Base-by-base conservation (phyloP, 2,329 filamentous ascomycete species). In the Karstenula rhodostoma region DNA sequence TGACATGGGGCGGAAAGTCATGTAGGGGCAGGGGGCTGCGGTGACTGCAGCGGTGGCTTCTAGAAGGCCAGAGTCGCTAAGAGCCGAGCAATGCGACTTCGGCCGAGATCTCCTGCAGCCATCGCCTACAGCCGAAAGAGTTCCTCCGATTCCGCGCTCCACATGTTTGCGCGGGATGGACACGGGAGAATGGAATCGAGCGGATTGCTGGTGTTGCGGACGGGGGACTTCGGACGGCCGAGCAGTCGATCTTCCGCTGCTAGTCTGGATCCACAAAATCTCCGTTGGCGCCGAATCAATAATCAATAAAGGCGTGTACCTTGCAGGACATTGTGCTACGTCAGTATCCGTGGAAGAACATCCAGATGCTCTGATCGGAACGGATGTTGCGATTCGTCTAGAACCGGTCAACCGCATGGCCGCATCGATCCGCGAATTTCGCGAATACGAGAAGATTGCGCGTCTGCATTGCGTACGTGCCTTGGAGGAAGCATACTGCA, bases 391-490 rank as follows among this genome's bases (percentile, higher is more conserved):
- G 17, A 40, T 17, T 35, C 33, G 25, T 15, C 33, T 22, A 29
- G 33, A 25, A 15, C 22, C 8, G 50, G 37, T 13, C 49, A 52
- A 27, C 35, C 12, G 22, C 42, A 8, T 40, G 22, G 33, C 33
- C 37, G 35, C 50, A 32, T 54, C 23, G 51, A 29, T 22, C 17
- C 27, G 15, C 51, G 51, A 8, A 22, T 5, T 6, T 22, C 25
- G 37, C 15, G 12, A 8, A 54, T 54, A 54, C 51, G 51, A 32
- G 37, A 17, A 12, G 15, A 54, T 54, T 54, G 51, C 51, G 51
- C 51, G 51, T 54, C 51, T 54, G 25, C 51, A 54, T 54, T 54
- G 51, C 51, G 51, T 54, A 54, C 19, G 37, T 54, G 51, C 51
- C 37, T 52, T 10, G 43, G 50, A 22, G 22, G 8, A 12, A 12